Conservation (phyloP, 2,329 filamentous ascomycete species). For the Albophoma yamanashiensis region DNA sequence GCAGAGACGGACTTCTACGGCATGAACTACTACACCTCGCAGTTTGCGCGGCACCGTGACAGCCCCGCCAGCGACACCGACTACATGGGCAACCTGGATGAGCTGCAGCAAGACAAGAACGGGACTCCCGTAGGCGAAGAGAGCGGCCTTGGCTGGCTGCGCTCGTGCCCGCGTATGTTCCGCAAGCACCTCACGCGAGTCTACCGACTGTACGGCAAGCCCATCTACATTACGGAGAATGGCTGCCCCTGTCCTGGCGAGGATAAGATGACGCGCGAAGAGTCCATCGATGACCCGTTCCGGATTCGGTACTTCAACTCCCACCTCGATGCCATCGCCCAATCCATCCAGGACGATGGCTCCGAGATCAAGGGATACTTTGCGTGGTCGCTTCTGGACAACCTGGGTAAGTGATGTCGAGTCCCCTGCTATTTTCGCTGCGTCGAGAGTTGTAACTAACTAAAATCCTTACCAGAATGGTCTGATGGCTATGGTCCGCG, state of each 20-base stretch:
- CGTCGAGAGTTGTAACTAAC: not conserved
- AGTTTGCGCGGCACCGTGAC: conserved; percentile 69
- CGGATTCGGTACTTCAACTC: conserved; percentile 67
- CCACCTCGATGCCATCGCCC: conserved; percentile 68
- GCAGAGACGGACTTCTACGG: conserved; percentile 88
- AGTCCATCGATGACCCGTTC: conserved; percentile 75
- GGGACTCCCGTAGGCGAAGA: conserved; percentile 69
- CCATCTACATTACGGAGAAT: conserved; percentile 85
- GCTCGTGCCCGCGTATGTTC: conserved; percentile 67
- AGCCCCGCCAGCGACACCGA: conserved; percentile 52
- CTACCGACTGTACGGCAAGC: conserved; percentile 62
- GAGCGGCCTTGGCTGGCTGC: conserved; percentile 74
- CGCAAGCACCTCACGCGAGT: conserved; percentile 68
- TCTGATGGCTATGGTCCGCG: conserved; percentile 80
- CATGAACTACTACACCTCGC: conserved; percentile 89
- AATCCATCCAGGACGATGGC: conserved; percentile 58
- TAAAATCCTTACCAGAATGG: conserved; percentile 48
- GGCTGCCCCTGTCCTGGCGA: conserved; percentile 77
- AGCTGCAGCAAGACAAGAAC: conserved; percentile 57
- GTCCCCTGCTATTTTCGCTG: not conserved
- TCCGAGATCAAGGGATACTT: conserved; percentile 72
- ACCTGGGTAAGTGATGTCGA: conserved; percentile 37
- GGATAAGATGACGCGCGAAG: conserved; percentile 59
- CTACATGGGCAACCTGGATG: conserved; percentile 65
- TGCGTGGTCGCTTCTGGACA: conserved; percentile 83